Base-by-base conservation (phyloP, 208 protist genomes). In the Tritrichomonas musculus region DNA sequence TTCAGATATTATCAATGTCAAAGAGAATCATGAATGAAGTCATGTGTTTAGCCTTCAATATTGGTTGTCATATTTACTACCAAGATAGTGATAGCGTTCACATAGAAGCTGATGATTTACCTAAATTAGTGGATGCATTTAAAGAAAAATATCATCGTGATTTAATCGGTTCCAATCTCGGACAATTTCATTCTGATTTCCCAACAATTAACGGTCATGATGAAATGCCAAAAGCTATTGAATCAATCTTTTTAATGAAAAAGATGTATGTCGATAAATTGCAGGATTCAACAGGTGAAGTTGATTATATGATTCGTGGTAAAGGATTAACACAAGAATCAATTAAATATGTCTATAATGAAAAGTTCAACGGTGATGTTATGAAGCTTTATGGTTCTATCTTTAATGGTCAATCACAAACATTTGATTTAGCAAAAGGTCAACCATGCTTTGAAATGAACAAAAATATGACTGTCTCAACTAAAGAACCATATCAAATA, bases 201-300 rank as follows among this genome's bases (percentile, higher is more conserved):
- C 17, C 27, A 77, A 14, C 69, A 5, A 44, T 47, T 77, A 44
- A 77, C 20, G 69, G 69, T 77, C 53, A 17, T 22, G 17, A 17
- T 60, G 69, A 77, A 47, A 33, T 77, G 36, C 8, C 25, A 39
- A 20, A 39, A 27, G 9, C 44, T 3, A 9, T 84, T 13, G 41
- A 84, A n/a, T 53, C 41, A 9, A n/a, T 53, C 27, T 84, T 84
- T 53, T 20, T 84, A 3, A 84, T 84, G 73, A 84, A 84, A 20
- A 84, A 84, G 30, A 84, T 53, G 41, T 84, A 84, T 53, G 11
- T 49, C 36, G n/a, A 84, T 84, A 53, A 84, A 84, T 53, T 84
- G n/a, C 25, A 53, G 4, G 17, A 53, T 33, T n/a, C 4, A 13
- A n/a, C 49, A 13, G 73, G 73, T n/a, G 44, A 53, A 53, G 8